Evolutionary conservation across 768 basidiomycete genomes (phyloP).

Genomic region (Leucosporidium creatinivorum): DNA sequence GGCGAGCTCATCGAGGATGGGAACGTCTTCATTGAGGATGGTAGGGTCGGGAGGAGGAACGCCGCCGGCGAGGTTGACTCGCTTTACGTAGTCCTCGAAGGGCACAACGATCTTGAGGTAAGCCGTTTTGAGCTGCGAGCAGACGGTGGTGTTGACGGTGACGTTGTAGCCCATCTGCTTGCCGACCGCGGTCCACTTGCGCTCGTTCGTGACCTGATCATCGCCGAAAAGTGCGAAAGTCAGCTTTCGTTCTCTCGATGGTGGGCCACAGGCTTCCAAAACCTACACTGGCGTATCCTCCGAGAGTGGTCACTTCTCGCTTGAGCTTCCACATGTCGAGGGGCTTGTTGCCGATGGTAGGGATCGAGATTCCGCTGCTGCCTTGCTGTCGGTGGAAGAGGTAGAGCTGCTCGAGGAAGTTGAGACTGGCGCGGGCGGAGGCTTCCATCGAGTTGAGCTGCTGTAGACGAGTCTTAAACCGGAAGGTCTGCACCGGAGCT

Average conservation of each 20-base stretch:
- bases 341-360: conserved; percentile 84
- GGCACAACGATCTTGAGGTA: conserved; percentile 87
- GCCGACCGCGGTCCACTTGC: conserved; percentile 83
- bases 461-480: conserved; percentile 91
- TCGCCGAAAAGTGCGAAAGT: conserved; percentile 3
- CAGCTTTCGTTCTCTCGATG: conserved; percentile 27
- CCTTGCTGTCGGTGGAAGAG: conserved; percentile 95
- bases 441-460: conserved; percentile 95
- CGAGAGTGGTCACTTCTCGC: conserved; percentile 81
- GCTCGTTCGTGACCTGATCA: conserved; percentile 65
- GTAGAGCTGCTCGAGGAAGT: conserved; percentile 93
- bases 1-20: conserved; percentile 15
- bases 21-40: conserved; percentile 11
- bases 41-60: conserved; percentile 22
- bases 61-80: conserved; percentile 24
- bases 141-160: conserved; percentile 59
- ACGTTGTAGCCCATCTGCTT: conserved; percentile 73
- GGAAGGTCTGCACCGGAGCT: conserved; percentile 57
- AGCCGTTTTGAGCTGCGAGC: conserved; percentile 79
- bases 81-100: conserved; percentile 69
- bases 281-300: conserved; percentile 77
- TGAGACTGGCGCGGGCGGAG: conserved; percentile 89
- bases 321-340: conserved; percentile 88
- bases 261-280: conserved; percentile 1
- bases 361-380: conserved; percentile 74